phyloP scores from a whole-genome alignment of 306 rosid species.

The Gastrolobium villosum region DNA sequence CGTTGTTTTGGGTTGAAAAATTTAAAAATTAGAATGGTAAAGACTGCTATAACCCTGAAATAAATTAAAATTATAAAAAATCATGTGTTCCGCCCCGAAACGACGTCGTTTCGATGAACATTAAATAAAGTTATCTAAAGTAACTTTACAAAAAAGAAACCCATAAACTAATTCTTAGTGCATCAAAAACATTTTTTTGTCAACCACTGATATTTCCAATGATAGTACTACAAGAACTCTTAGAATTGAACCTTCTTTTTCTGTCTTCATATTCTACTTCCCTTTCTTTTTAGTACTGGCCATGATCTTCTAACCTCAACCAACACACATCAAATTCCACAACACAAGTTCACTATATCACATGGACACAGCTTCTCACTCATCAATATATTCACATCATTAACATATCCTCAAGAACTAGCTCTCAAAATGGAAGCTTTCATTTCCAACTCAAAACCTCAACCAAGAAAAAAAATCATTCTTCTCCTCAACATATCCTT shows the following conservation, averaged over 20 bases:
- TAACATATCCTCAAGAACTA: constrained; percentile 5
- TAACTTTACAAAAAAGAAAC: no score
- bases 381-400: constrained; percentile 25
- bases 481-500: constrained; percentile 33
- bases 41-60: no score
- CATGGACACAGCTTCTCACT: background rate
- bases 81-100: no score
- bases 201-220: background rate
- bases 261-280: constrained; percentile 17
- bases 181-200: no score
- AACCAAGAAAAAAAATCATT: background rate
- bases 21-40: no score
- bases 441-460: constrained; percentile 2
- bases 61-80: no score
- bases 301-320: background rate
- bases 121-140: no score
- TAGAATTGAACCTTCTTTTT: constrained; percentile 3
- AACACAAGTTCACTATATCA: constrained; percentile 6
- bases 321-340: background rate
- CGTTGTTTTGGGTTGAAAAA: no score
- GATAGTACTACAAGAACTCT: background rate
- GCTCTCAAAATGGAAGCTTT: constrained; percentile 37
- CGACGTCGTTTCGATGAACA: no score
- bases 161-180: no score
- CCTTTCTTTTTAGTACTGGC: background rate